Base-by-base conservation (phyloP, 371 early-diverging fungal species). In the Rhizopus microsporus region DNA sequence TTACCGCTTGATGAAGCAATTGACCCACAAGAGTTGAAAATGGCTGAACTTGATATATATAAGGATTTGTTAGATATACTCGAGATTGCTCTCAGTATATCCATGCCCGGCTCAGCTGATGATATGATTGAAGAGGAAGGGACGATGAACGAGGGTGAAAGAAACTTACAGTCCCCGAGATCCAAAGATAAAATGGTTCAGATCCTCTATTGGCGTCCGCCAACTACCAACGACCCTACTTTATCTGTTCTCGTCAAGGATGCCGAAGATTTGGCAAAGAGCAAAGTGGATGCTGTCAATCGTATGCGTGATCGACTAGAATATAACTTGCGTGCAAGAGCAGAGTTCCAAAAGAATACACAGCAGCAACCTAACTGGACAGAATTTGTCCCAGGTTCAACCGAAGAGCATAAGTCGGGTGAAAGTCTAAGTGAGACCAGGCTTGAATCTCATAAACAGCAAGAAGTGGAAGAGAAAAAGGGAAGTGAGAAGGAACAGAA, bases 181-280 rank as follows among this genome's bases (percentile, higher is more conserved):
- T 75, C 82, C 3, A 77, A 81, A 54, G 74, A 80, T 33, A 75
- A 76, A 31, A 82, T 85, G 62, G 74, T 82, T 2, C 81, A 82
- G 38, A 74, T 85, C 0, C 58, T 85, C 39, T 81, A 82, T 34
- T 85, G 85, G 85, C 68, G 78, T 31, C 72, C 81, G 7, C 82
- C 83, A 8, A 62, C 60, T 0, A 59, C 78, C 5, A 74, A 71
- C 12, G 77, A 81, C 39, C 52, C 67, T 7, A 16, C 15, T 0
- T 15, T 61, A n/a, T 44, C 49, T 5, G 16, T 57, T 3, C 44
- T 80, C 12, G 63, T 77, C 3, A 63, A 59, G 17, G 77, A 75
- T 47, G 70, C 75, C 1, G 74, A 77, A 30, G 61, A 55, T 4
- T 23, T 77, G 17, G 62, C 69, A 1, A 56, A 60, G 37, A 59